Base-by-base conservation (phyloP, 371 early-diverging fungal species). In the Apophysomyces ossiformis region DNA sequence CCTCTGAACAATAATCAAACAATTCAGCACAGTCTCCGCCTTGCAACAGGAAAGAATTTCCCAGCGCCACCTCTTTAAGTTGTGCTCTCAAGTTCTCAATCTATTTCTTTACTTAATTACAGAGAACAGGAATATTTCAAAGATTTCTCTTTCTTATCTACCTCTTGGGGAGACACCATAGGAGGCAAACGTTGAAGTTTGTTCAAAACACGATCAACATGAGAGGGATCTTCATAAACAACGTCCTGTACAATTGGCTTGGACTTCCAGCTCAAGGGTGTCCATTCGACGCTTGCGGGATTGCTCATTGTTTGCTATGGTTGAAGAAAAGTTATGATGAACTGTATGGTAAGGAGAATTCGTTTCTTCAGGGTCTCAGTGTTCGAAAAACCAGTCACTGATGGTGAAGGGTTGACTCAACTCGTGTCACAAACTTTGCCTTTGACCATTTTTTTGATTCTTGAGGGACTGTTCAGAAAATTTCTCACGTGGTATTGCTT, bases 21-120 rank as follows among this genome's bases (percentile, higher is more conserved):
- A 94, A 86, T 81, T 98, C 99, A 26, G 99, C 99, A 78, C 99
- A 98, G 77, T 97, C 99, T 60, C 99, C 99, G 64, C 99, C 99
- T 79, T 97, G 97, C 39, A 98, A 83, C 60, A 98, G 78, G 71
- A 98, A 97, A 4, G 95, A 90, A 67, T 95, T 93, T 60, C 94
- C 94, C 61, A 90, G 84, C 43, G 96, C 96, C 18, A 92, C 96
- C 69, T 97, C 92, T 21, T 85, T 86, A 18, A 98, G 85, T 71
- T 96, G 95, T 16, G 77, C 75, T 63, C 92, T 87, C 67, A 98
- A 86, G n/a, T 86, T 87, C 63, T 89, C 84, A 78, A 94, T 89
- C 95, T 95, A 72, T 32, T 26, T 26, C 32, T 26, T 26, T 26
- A 26, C 32, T 26, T 26, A 26, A 26, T 26, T 26, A 26, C 32